A percentile compares a stretch with the other conserved stretches of the same genome.
phyloP scores from a whole-genome alignment of 192 early-diverging fungal species.

The Backusella luteola region DNA sequence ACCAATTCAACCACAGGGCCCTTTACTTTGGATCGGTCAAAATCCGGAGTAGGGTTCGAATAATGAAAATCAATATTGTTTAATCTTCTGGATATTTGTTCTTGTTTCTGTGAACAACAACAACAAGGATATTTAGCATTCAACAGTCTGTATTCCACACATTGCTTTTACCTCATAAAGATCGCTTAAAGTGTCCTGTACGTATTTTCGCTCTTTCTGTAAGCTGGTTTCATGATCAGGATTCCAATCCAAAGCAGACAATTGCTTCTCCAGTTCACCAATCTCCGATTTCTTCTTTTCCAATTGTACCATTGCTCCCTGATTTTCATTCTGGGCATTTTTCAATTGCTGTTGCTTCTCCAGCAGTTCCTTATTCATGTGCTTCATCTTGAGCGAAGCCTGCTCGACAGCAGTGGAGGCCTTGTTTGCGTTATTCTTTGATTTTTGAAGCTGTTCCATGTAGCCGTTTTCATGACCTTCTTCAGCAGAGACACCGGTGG shows the following conservation, averaged over 20 bases:
- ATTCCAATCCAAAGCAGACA: constrained; percentile 41
- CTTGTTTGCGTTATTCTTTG: constrained; percentile 60
- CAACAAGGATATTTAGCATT: not conserved
- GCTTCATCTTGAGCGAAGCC: constrained; percentile 72
- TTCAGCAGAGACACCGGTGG: constrained; percentile 87
- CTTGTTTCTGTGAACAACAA: constrained; percentile 41
- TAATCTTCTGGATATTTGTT: constrained; percentile 50
- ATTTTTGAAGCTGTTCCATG: constrained; percentile 89
- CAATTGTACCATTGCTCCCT: constrained; percentile 49
- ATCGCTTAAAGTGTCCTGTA: constrained; percentile 26
- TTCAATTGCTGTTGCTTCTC: constrained; percentile 66
- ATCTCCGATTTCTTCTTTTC: constrained; percentile 16
- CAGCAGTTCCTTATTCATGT: constrained; percentile 71
- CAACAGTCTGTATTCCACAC: not conserved
- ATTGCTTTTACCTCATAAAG: constrained; percentile 38
- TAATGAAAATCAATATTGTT: constrained; percentile 80
- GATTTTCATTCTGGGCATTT: constrained; percentile 68
- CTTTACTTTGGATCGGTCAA: constrained; percentile 87
- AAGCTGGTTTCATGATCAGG: constrained; percentile 43
- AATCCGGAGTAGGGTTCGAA: constrained; percentile 77
- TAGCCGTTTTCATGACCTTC: constrained; percentile 96
- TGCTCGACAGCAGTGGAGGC: constrained; percentile 76
- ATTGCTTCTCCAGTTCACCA: constrained; percentile 23
- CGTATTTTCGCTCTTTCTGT: constrained; percentile 25
- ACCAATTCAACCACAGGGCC: constrained; percentile 94